A percentile compares a stretch with the other conserved stretches of the same genome.
Conservation (phyloP, 2,329 filamentous ascomycete genomes). For the Fusarium guadeloupense region DNA sequence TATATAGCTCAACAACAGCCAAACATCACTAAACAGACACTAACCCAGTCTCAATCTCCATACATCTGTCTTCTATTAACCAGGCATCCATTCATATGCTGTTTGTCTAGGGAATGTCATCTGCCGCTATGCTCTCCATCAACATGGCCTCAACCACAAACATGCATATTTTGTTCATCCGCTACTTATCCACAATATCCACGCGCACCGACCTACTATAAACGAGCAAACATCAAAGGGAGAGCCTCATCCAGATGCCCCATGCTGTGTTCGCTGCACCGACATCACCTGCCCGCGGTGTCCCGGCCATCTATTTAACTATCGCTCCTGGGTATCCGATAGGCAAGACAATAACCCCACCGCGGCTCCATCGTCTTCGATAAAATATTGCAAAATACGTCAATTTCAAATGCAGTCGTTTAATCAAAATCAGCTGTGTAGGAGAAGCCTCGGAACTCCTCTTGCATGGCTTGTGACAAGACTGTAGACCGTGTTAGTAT, state of each 20-base stretch:
- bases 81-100: constrained; percentile 27
- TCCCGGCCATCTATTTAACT: constrained; percentile 39
- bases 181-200: constrained; percentile 33
- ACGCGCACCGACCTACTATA: constrained; percentile 28
- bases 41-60: neutral
- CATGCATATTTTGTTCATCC: constrained; percentile 36
- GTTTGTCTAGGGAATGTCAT: constrained; percentile 30
- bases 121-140: constrained; percentile 29
- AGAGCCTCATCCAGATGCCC: constrained; percentile 13
- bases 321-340: constrained; percentile 44
- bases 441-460: constrained; percentile 98
- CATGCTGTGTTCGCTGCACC: constrained; percentile 29
- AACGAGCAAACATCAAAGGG: constrained; percentile 29
- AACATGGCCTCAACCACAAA: constrained; percentile 25
- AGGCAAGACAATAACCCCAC: constrained; percentile 42
- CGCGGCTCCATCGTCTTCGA: constrained; percentile 38
- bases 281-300: constrained; percentile 35
- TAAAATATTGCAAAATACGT: constrained; percentile 38
- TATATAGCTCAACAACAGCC: too few relatives aligned
- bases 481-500: constrained; percentile 63
- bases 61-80: constrained; percentile 39
- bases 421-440: constrained; percentile 93
- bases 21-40: neutral
- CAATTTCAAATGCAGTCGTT: constrained; percentile 37
- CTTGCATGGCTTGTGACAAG: constrained; percentile 97